A percentile compares a stretch with the other conserved stretches of the same genome.
Evolutionary conservation across 139 green algal species (phyloP).

Genomic region (Ulvella scutata): DNA sequence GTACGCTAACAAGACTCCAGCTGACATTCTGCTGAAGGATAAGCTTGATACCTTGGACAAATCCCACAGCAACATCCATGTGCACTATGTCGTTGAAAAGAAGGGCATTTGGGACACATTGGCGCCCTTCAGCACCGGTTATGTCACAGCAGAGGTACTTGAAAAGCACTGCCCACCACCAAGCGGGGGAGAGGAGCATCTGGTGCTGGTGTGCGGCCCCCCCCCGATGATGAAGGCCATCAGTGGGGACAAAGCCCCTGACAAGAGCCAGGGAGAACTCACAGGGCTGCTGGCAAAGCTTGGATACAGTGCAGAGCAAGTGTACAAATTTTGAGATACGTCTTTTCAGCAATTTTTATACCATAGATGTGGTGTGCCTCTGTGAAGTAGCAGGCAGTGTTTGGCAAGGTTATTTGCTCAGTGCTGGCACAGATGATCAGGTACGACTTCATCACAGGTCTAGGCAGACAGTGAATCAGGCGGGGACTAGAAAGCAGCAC

Average conservation of each 20-base stretch:
- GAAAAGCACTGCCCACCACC: conserved; percentile 29
- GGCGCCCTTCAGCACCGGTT: neutral
- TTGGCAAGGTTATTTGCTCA: no score
- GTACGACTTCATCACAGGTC: no score
- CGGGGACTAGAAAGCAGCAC: no score
- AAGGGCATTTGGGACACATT: neutral
- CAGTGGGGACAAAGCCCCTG: conserved; percentile 26
- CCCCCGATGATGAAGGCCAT: conserved; percentile 42
- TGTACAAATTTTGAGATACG: conserved; percentile 34
- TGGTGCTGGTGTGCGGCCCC: conserved; percentile 57
- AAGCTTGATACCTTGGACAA: conserved; percentile 25
- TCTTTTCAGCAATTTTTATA: no score
- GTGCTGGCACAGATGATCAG: no score
- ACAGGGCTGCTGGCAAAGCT: conserved; percentile 50
- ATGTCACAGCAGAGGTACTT: conserved; percentile 20
- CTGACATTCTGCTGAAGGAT: conserved; percentile 36
- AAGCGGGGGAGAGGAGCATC: conserved; percentile 18
- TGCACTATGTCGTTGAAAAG: conserved; percentile 17
- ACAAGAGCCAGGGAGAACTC: conserved; percentile 33
- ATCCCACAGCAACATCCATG: conserved; percentile 22
- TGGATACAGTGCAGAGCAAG: conserved; percentile 42
- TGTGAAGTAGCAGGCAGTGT: no score
- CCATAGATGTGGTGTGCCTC: no score
- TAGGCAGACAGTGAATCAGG: no score
- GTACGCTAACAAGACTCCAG: conserved; percentile 32